A percentile compares a stretch with the other conserved stretches of the same genome.
These are phyloP conservation scores for Penicillium mononematosum DNA, from an alignment of 495 filamentous ascomycete genomes.

Conservation along the genomic window DNA sequence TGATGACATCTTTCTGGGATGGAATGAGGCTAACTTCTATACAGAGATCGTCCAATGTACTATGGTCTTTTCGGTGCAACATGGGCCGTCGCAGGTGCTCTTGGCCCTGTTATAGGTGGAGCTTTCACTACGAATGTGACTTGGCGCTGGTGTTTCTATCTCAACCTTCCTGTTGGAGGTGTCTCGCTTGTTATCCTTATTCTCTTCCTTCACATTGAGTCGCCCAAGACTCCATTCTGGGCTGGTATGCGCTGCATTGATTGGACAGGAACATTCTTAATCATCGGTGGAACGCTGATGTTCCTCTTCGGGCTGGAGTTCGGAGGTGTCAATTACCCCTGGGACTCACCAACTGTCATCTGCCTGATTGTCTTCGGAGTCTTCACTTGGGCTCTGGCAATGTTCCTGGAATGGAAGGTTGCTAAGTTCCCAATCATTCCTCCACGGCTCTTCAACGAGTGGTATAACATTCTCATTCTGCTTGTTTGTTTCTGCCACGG, in stretches of 20 bases:
- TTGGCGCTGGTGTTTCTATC: constrained; percentile 65
- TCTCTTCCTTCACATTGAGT: constrained; percentile 73
- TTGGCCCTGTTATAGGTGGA: constrained; percentile 76
- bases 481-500: constrained; percentile 62
- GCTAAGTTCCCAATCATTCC: constrained; percentile 80
- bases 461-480: constrained; percentile 59
- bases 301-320: constrained; percentile 77
- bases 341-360: constrained; percentile 71
- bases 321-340: constrained; percentile 73
- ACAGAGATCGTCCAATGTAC: constrained; percentile 61
- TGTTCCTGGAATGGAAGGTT: constrained; percentile 66
- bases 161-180: constrained; percentile 74
- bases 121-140: constrained; percentile 64
- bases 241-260: constrained; percentile 74
- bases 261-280: constrained; percentile 66
- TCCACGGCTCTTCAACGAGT: constrained; percentile 59
- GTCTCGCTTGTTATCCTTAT: constrained; percentile 63
- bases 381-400: constrained; percentile 59
- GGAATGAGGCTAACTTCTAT: constrained; percentile 17
- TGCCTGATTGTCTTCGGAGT: constrained; percentile 77
- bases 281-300: constrained; percentile 78
- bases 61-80: constrained; percentile 64
- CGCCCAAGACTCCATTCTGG: constrained; percentile 66
- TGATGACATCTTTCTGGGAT: not conserved
- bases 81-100: constrained; percentile 71